A percentile compares a stretch with the other conserved stretches of the same genome.
phyloP scores from a whole-genome alignment of 2,329 filamentous ascomycete genomes.

The Diaporthe longicolla region DNA sequence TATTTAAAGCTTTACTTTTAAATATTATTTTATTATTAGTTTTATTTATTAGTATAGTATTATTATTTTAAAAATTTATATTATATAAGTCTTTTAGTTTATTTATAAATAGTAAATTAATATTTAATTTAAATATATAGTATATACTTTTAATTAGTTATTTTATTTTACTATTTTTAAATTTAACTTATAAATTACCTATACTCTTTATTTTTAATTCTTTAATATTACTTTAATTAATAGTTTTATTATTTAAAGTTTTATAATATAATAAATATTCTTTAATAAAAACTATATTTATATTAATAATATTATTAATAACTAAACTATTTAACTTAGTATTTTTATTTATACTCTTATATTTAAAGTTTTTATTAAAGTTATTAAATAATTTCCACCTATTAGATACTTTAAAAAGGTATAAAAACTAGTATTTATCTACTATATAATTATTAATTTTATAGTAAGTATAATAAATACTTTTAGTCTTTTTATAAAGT shows the following conservation, averaged over 20 bases:
- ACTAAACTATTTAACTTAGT: too few relatives aligned
- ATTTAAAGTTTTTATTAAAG: not conserved
- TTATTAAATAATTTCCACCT: not conserved
- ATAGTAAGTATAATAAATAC: constrained; percentile 7
- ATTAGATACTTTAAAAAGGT: not conserved
- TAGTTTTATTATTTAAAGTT: not conserved
- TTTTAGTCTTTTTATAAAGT: constrained; percentile 14
- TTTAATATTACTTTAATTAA: not conserved
- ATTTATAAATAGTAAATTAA: not conserved
- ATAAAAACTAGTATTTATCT: constrained; percentile 15
- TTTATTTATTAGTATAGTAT: too few relatives aligned
- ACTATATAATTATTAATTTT: constrained; percentile 1
- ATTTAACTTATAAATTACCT: not conserved
- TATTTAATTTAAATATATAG: not conserved
- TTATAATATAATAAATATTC: not conserved
- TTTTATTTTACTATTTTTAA: constrained; percentile 5
- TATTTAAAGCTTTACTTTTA: not conserved
- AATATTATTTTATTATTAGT: not conserved
- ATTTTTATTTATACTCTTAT: too few relatives aligned
- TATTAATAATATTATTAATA: too few relatives aligned
- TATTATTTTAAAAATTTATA: not conserved
- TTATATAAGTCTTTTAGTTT: not conserved
- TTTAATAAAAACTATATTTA: too few relatives aligned
- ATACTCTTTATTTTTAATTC: not conserved
- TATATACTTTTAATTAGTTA: not conserved